A percentile compares a stretch with the other conserved stretches of the same genome.
phyloP scores from a whole-genome alignment of 2,329 filamentous ascomycete genomes.

The Clarireedia paspali region DNA sequence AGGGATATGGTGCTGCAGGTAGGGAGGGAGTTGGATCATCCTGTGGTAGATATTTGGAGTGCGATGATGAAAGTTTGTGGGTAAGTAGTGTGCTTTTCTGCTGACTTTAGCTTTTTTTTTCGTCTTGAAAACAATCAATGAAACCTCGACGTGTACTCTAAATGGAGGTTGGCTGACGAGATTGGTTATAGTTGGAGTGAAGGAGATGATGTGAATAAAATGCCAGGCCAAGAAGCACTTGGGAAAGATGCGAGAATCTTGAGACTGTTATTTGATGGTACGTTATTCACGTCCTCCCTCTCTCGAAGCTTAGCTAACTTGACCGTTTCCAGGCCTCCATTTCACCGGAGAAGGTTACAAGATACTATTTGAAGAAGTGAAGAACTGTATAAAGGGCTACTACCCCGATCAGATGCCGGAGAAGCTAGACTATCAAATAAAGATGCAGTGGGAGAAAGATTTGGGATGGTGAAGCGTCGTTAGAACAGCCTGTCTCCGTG shows the following conservation, averaged over 20 bases:
- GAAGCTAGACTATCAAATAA: background rate
- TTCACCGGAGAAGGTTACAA: slow-evolving; percentile 5
- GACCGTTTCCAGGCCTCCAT: background rate
- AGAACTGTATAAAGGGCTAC: background rate
- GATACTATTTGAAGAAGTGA: slow-evolving; percentile 3
- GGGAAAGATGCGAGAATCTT: background rate
- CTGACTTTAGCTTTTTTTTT: no score
- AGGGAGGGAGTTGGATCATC: slow-evolving; percentile 35
- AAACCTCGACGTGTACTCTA: no score
- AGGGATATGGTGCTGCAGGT: slow-evolving; percentile 53
- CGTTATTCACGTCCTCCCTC: background rate
- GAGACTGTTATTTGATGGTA: slow-evolving; percentile 1
- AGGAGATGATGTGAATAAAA: background rate
- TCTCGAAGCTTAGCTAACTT: background rate
- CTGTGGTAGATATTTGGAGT: slow-evolving; percentile 71
- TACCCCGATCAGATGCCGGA: slow-evolving; percentile 3
- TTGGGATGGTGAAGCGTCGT: background rate
- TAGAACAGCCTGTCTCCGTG: no score
- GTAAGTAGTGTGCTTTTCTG: background rate
- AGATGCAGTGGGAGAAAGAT: slow-evolving; percentile 3
- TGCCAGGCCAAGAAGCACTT: background rate
- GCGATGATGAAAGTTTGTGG: slow-evolving; percentile 56
- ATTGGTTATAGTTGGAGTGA: background rate
- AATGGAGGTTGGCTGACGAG: background rate
- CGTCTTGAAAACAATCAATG: no score